Conservation (phyloP, 1,284 basidiomycete genomes). For the Farysia itapuensis region DNA sequence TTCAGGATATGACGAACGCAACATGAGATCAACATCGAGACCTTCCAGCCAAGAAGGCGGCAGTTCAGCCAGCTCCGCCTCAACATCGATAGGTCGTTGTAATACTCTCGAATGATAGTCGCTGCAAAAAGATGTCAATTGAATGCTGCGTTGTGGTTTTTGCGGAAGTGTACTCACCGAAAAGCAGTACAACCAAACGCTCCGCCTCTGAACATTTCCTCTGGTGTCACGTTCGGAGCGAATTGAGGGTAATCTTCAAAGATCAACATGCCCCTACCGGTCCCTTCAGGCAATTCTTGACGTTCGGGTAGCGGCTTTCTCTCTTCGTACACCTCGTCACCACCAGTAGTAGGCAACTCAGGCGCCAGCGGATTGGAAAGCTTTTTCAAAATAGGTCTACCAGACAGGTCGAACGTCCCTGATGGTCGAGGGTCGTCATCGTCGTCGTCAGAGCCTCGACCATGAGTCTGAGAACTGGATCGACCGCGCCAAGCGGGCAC, state of each 20-base stretch:
- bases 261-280: slow-evolving; percentile 55
- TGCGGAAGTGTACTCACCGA: slow-evolving; percentile 36
- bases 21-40: slow-evolving; percentile 29
- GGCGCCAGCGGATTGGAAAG: slow-evolving; percentile 34
- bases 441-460: neutral
- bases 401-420: slow-evolving; percentile 24
- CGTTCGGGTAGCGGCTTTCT: slow-evolving; percentile 19
- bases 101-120: slow-evolving; percentile 37
- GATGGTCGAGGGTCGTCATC: slow-evolving; percentile 17
- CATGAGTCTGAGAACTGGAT: slow-evolving; percentile 1
- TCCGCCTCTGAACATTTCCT: slow-evolving; percentile 62
- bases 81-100: slow-evolving; percentile 21
- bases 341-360: slow-evolving; percentile 10
- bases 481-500: slow-evolving; percentile 23
- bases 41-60: slow-evolving; percentile 37
- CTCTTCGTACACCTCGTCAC: slow-evolving; percentile 19
- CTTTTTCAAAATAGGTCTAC: slow-evolving; percentile 21
- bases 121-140: slow-evolving; percentile 2
- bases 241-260: slow-evolving; percentile 61
- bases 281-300: slow-evolving; percentile 5
- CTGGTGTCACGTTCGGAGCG: slow-evolving; percentile 63
- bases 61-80: slow-evolving; percentile 39
- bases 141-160: neutral
- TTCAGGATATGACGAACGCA: slow-evolving; percentile 48
- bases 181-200: slow-evolving; percentile 63